These are phyloP conservation scores for barrel medic (Medicago truncatula) DNA, from an alignment of 306 rosid genomes.

Conservation along the genomic window DNA sequence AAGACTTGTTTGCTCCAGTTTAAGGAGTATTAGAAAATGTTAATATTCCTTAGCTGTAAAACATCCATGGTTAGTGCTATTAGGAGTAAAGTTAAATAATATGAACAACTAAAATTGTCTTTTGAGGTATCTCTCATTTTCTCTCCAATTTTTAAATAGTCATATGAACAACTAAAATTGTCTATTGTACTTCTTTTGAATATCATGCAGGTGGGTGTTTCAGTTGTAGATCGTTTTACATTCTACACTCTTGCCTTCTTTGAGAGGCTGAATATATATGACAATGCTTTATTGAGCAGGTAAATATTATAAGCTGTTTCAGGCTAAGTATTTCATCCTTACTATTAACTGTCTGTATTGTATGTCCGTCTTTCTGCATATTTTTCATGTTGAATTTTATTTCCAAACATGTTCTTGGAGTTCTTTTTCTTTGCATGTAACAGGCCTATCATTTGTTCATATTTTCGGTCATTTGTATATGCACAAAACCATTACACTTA, in stretches of 20 bases:
- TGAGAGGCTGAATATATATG: constrained; percentile 91
- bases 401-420: constrained; percentile 14
- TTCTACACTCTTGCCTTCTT: constrained; percentile 92
- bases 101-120: background rate
- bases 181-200: constrained; percentile 37
- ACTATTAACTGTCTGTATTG: constrained; percentile 5
- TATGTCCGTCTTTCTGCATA: constrained; percentile 10
- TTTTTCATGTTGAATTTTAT: constrained; percentile 37
- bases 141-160: background rate
- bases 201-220: constrained; percentile 81
- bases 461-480: constrained; percentile 13
- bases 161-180: constrained; percentile 2
- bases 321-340: constrained; percentile 16
- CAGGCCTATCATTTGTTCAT: background rate
- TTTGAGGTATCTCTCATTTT: background rate
- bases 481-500: constrained; percentile 13
- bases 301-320: constrained; percentile 33
- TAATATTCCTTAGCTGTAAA: background rate
- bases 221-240: constrained; percentile 97
- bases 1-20: background rate
- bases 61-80: background rate
- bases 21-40: background rate
- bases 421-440: constrained; percentile 34
- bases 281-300: constrained; percentile 93
- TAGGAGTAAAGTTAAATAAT: background rate